These are phyloP conservation scores for Articulospora tetracladia DNA, from an alignment of 495 filamentous ascomycete species.

Conservation along the genomic window DNA sequence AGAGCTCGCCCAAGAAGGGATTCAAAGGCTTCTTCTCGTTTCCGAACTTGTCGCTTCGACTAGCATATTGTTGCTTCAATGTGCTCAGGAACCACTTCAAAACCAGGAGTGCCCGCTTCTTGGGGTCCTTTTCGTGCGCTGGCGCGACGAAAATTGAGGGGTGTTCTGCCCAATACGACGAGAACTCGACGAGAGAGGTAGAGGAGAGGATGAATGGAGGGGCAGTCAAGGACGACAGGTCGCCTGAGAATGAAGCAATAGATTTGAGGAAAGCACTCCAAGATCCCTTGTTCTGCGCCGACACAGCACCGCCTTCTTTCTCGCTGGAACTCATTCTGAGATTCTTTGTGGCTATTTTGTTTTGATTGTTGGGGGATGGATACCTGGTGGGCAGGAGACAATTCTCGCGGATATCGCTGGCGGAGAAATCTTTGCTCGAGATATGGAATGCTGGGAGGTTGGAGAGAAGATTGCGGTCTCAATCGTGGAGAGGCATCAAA, in stretches of 20 bases:
- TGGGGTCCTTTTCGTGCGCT: slow-evolving; percentile 76
- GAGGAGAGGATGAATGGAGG: slow-evolving; percentile 95
- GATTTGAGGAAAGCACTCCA: slow-evolving; percentile 44
- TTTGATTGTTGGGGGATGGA: not conserved
- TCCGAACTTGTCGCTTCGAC: slow-evolving; percentile 77
- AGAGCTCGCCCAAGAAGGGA: slow-evolving; percentile 88
- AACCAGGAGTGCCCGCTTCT: slow-evolving; percentile 82
- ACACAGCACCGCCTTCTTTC: slow-evolving; percentile 25
- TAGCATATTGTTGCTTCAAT: slow-evolving; percentile 84
- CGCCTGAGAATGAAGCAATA: slow-evolving; percentile 94
- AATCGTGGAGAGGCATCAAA: not conserved
- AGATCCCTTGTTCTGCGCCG: slow-evolving; percentile 24
- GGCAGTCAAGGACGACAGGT: slow-evolving; percentile 89
- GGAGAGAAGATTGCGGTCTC: not conserved
- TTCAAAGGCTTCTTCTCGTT: slow-evolving; percentile 99
- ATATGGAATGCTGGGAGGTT: not conserved
- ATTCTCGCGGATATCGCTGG: no score
- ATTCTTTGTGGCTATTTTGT: not conserved
- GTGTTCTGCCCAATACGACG: slow-evolving; percentile 96
- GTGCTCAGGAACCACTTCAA: slow-evolving; percentile 98
- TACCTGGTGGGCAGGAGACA: not conserved
- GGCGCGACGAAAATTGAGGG: slow-evolving; percentile 85
- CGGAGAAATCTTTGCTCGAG: no score
- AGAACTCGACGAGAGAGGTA: slow-evolving; percentile 92
- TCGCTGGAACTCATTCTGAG: slow-evolving; percentile 19